Evolutionary conservation across 441 rosid species (phyloP).

Genomic region (Erodium trifolium): DNA sequence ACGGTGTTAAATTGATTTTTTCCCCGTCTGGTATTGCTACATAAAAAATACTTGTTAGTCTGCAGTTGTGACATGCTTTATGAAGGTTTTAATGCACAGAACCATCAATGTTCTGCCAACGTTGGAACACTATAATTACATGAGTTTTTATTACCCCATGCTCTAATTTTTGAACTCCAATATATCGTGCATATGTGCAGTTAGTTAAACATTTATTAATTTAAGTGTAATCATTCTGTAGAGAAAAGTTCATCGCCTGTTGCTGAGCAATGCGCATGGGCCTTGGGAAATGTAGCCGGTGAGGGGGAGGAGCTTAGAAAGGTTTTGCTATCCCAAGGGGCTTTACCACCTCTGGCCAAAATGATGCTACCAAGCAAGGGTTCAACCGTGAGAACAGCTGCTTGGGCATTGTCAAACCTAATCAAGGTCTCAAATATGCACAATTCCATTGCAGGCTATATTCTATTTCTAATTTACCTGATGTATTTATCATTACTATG

Average conservation of each 20-base stretch:
- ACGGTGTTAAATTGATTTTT: too few relatives aligned
- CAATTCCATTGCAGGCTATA: neutral
- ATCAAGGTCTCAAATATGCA: slow-evolving; percentile 53
- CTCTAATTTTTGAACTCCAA: neutral
- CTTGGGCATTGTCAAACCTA: slow-evolving; percentile 92
- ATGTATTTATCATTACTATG: neutral
- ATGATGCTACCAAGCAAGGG: slow-evolving; percentile 91
- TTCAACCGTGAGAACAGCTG: slow-evolving; percentile 87
- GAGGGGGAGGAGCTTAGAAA: slow-evolving; percentile 90
- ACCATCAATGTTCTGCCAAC: neutral
- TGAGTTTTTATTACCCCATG: neutral
- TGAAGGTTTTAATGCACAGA: slow-evolving; percentile 1
- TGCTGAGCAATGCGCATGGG: slow-evolving; percentile 98
- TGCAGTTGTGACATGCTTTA: neutral
- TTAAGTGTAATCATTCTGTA: slow-evolving; percentile 26
- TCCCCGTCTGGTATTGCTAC: neutral
- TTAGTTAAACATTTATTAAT: neutral
- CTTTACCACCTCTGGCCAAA: slow-evolving; percentile 80
- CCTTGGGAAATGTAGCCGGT: slow-evolving; percentile 92
- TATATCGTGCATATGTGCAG: neutral
- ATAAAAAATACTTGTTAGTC: neutral
- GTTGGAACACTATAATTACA: neutral
- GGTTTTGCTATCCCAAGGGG: slow-evolving; percentile 85
- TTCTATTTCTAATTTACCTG: neutral
- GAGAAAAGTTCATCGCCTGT: slow-evolving; percentile 83